Conservation (phyloP, 495 filamentous ascomycete genomes). For the Thozetella sp. region DNA sequence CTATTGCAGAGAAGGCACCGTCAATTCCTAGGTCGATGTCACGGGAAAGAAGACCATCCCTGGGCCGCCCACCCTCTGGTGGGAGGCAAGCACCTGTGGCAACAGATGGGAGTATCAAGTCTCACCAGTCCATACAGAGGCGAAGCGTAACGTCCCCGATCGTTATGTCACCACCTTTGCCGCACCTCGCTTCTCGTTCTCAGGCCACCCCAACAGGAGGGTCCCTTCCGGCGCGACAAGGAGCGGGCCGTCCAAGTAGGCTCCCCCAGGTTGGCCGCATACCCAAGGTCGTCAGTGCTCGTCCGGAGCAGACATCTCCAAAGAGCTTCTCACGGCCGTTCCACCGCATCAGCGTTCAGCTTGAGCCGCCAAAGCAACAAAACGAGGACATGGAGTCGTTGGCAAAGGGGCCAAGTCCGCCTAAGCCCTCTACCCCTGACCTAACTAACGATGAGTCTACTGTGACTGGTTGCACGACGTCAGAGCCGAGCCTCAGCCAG, state of each 20-base stretch:
- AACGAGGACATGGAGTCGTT: conserved; percentile 38
- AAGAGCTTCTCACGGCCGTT: conserved; percentile 85
- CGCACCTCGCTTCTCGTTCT: background rate
- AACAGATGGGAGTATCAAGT: background rate
- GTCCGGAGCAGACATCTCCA: conserved; percentile 68
- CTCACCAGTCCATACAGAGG: background rate
- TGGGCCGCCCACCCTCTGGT: background rate
- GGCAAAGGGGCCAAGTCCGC: conserved; percentile 48
- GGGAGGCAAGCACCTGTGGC: background rate
- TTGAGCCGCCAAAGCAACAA: conserved; percentile 9
- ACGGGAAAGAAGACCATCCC: background rate
- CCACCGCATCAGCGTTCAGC: conserved; percentile 29
- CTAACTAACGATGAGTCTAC: conserved; percentile 24
- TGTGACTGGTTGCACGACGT: conserved; percentile 11
- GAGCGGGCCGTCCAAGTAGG: conserved; percentile 37
- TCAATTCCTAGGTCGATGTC: background rate
- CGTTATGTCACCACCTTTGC: background rate
- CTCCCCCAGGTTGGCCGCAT: conserved; percentile 88
- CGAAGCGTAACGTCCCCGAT: background rate
- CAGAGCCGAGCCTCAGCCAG: conserved; percentile 20
- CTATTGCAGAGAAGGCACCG: background rate
- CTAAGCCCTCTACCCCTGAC: conserved; percentile 36
- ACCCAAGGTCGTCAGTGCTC: conserved; percentile 80
- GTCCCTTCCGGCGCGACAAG: conserved; percentile 7
- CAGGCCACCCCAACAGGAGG: background rate